These are phyloP conservation scores for Sporothrix globosa DNA, from an alignment of 2,329 filamentous ascomycete genomes.

Conservation along the genomic window DNA sequence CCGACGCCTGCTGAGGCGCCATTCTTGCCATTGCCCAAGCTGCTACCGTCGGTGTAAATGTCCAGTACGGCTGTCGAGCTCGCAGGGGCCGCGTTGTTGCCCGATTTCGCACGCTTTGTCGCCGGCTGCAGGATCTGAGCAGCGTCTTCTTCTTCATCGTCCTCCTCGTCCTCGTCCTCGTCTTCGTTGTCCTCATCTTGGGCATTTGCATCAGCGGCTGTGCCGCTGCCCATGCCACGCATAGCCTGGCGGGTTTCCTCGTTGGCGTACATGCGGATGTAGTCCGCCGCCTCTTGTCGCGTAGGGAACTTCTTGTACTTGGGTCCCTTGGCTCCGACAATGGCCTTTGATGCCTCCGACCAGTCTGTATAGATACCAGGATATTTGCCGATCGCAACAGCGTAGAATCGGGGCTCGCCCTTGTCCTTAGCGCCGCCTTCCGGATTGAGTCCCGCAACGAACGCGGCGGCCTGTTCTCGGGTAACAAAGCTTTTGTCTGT, in stretches of 20 bases:
- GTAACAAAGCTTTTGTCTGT: slow-evolving; percentile 79
- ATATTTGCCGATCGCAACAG: slow-evolving; percentile 60
- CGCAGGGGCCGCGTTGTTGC: neutral
- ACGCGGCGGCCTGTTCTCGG: slow-evolving; percentile 76
- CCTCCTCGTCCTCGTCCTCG: slow-evolving; percentile 37
- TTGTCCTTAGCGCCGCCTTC: slow-evolving; percentile 45
- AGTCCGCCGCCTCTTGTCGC: slow-evolving; percentile 74
- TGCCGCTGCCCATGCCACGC: slow-evolving; percentile 41
- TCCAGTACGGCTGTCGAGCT: slow-evolving; percentile 43
- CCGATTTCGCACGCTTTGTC: slow-evolving; percentile 45
- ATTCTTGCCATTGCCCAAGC: slow-evolving; percentile 59
- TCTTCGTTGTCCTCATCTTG: slow-evolving; percentile 38
- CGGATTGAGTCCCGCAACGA: slow-evolving; percentile 65
- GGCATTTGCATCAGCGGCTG: slow-evolving; percentile 30
- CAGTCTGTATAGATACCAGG: slow-evolving; percentile 67
- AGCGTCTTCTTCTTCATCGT: slow-evolving; percentile 42
- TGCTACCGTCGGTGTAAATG: slow-evolving; percentile 68
- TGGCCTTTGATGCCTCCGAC: slow-evolving; percentile 71
- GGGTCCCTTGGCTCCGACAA: slow-evolving; percentile 70
- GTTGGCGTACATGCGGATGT: slow-evolving; percentile 61
- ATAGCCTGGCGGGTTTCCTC: slow-evolving; percentile 50
- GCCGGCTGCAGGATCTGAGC: slow-evolving; percentile 44
- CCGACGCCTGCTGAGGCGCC: slow-evolving; percentile 64
- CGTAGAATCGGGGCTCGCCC: slow-evolving; percentile 58
- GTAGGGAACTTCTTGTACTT: slow-evolving; percentile 72